These are phyloP conservation scores for Wickerhamomyces sydowiorum DNA, from an alignment of 805 yeast species.

Conservation along the genomic window DNA sequence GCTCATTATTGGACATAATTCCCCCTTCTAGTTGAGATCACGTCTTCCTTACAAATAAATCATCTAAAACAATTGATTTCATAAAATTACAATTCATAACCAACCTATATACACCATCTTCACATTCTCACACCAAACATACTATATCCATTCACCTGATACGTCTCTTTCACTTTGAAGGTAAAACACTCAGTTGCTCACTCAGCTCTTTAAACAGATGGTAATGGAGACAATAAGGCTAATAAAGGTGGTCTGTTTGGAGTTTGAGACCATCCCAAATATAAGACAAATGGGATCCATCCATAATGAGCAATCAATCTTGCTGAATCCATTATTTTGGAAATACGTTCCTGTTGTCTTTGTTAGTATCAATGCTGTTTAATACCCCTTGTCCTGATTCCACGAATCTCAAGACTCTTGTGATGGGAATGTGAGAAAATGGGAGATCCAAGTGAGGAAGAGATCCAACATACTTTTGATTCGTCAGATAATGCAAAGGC, in stretches of 20 bases:
- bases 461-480: constrained; percentile 29
- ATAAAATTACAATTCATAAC: background rate
- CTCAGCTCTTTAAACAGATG: constrained; percentile 48
- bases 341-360: constrained; percentile 69
- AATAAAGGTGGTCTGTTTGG: constrained; percentile 80
- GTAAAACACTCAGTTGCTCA: background rate
- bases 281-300: constrained; percentile 91
- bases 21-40: too few species aligned
- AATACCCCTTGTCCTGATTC: too few species aligned
- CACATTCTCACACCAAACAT: background rate
- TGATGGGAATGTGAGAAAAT: background rate
- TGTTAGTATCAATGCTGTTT: constrained; percentile 5
- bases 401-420: too few species aligned
- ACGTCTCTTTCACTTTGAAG: too few species aligned
- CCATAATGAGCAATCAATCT: constrained; percentile 92
- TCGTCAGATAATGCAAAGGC: constrained; percentile 39
- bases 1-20: too few species aligned
- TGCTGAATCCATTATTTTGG: constrained; percentile 74
- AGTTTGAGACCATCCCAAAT: constrained; percentile 82
- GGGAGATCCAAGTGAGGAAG: background rate
- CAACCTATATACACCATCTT: background rate
- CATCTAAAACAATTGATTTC: background rate
- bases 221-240: constrained; percentile 71
- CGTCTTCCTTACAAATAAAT: background rate
- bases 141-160: background rate